Evolutionary conservation across 2,329 filamentous ascomycete genomes (phyloP).

Genomic region (Colletotrichum chlorophyti): DNA sequence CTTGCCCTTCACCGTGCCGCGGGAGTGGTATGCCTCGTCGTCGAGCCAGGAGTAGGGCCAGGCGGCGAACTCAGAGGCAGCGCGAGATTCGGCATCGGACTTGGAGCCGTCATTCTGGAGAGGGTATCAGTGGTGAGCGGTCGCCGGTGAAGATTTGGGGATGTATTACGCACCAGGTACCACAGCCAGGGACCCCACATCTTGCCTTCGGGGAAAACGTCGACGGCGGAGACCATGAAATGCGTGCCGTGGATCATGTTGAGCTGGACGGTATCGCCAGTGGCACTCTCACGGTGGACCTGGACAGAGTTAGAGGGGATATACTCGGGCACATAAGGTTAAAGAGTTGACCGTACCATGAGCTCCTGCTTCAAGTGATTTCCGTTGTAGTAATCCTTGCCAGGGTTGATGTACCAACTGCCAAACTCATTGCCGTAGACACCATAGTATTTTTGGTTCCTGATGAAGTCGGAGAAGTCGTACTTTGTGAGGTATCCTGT

Average conservation of each 20-base stretch:
- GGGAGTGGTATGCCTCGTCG: constrained; percentile 53
- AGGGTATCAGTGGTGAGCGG: not conserved
- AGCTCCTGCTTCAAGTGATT: constrained; percentile 60
- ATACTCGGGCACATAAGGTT: not conserved
- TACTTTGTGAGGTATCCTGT: constrained; percentile 59
- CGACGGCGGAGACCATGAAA: constrained; percentile 44
- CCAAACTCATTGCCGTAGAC: constrained; percentile 56
- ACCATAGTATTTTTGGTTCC: constrained; percentile 53
- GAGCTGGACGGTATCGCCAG: constrained; percentile 57
- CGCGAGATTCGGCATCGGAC: constrained; percentile 46
- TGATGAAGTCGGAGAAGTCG: constrained; percentile 38
- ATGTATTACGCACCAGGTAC: constrained; percentile 23
- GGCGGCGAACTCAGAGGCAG: constrained; percentile 45
- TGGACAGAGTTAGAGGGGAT: not conserved
- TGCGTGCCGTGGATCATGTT: constrained; percentile 63
- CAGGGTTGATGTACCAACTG: constrained; percentile 58
- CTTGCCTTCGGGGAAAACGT: constrained; percentile 46
- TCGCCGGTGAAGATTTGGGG: constrained; percentile 8
- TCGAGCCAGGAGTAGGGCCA: constrained; percentile 59
- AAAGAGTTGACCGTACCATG: constrained; percentile 37
- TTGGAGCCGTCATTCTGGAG: constrained; percentile 53
- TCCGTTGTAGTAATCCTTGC: constrained; percentile 60
- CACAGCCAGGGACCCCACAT: constrained; percentile 50
- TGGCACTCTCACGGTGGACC: constrained; percentile 55
- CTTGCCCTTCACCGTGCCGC: constrained; percentile 51